Percentiles rank a stretch among this genome's conserved stretches.
Conservation (phyloP, 139 green algal genomes). For the Pycnococcus provasolii region DNA sequence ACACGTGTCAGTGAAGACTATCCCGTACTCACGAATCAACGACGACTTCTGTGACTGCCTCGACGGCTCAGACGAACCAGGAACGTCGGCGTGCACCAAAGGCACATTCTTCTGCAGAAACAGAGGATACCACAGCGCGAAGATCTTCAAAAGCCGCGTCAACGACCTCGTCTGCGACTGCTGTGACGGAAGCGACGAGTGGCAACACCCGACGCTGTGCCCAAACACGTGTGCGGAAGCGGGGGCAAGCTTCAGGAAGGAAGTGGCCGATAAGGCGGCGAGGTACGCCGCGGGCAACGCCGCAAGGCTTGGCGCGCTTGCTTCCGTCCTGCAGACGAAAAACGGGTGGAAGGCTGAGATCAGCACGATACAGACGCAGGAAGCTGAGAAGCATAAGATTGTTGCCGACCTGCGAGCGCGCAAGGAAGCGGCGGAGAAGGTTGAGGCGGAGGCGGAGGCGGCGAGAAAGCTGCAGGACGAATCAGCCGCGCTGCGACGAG, state of each 20-base stretch:
- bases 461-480: background rate
- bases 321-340: background rate
- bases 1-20: too few species aligned
- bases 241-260: background rate
- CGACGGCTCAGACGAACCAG: conserved; percentile 29
- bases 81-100: conserved; percentile 20
- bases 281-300: too few species aligned
- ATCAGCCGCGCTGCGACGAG: background rate
- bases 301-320: too few species aligned
- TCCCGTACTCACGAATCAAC: conserved; percentile 5
- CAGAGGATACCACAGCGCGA: background rate
- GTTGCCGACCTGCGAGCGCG: background rate
- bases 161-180: conserved; percentile 32
- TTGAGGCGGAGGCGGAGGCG: background rate
- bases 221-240: conserved; percentile 10
- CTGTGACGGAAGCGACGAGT: conserved; percentile 29
- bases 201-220: background rate
- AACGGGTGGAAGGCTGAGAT: background rate
- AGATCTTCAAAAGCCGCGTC: conserved; percentile 7
- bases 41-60: conserved; percentile 32
- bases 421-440: too few species aligned
- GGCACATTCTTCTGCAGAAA: conserved; percentile 4
- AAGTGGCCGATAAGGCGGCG: too few species aligned
- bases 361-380: background rate
- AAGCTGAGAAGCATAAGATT: background rate